A percentile compares a stretch with the other conserved stretches of the same genome.
Evolutionary conservation across 2,329 filamentous ascomycete genomes (phyloP).

Genomic region (Cladorrhinum sp.): DNA sequence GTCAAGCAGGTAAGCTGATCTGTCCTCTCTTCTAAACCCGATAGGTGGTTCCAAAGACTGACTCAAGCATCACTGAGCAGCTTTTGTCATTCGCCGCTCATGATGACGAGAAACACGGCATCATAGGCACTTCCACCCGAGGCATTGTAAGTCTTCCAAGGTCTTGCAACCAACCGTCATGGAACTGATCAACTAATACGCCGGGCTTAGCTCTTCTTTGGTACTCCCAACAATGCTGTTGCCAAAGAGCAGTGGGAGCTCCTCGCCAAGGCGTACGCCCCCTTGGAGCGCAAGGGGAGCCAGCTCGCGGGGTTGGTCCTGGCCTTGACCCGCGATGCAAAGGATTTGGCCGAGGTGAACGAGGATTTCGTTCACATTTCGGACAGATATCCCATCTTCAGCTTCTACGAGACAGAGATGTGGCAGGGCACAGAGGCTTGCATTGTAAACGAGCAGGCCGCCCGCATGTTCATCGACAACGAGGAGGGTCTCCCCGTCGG

Average conservation of each 20-base stretch:
- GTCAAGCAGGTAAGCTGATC: too few species aligned
- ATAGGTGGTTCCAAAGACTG: too few species aligned
- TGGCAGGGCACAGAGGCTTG: background rate
- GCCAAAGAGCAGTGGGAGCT: background rate
- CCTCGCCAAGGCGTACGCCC: background rate
- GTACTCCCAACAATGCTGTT: background rate
- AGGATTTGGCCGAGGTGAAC: conserved; percentile 1
- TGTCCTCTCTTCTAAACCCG: too few species aligned
- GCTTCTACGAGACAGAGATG: conserved; percentile 1
- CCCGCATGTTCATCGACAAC: background rate
- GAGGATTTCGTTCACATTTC: background rate
- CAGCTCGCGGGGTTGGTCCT: background rate
- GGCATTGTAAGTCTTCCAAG: background rate
- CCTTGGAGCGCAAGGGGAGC: background rate
- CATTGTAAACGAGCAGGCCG: conserved; percentile 2
- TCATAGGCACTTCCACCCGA: background rate
- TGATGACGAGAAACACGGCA: background rate
- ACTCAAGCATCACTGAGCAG: too few species aligned
- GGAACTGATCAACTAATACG: too few species aligned
- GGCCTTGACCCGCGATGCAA: background rate
- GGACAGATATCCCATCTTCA: background rate
- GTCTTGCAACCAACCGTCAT: too few species aligned
- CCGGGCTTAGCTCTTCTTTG: background rate
- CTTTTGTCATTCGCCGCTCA: background rate
- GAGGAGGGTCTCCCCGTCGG: background rate